These are phyloP conservation scores for Paraleonurus japonicus DNA, from an alignment of 257 asterid species.

Conservation along the genomic window DNA sequence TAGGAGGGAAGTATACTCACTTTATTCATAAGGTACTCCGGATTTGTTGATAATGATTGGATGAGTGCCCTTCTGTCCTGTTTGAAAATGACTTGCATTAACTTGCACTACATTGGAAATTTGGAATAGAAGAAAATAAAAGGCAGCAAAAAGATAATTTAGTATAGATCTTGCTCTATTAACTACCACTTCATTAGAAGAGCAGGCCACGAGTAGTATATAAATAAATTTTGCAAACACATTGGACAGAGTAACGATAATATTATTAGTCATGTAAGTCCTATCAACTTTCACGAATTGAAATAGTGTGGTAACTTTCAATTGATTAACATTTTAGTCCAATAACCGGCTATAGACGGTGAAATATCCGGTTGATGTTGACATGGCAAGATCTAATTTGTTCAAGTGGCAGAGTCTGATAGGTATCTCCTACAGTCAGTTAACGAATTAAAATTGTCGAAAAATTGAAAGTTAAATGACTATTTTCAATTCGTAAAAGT, in stretches of 20 bases:
- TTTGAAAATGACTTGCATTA: constrained; percentile 27
- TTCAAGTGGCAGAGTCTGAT: too few species aligned
- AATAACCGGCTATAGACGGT: too few species aligned
- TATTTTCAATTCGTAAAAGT: too few species aligned
- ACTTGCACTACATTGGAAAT: not conserved
- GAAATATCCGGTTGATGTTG: too few species aligned
- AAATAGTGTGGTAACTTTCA: too few species aligned
- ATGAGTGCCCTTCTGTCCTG: constrained; percentile 89
- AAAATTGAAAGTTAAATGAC: too few species aligned
- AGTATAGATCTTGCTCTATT: not conserved
- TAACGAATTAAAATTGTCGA: too few species aligned
- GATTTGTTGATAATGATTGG: constrained; percentile 86
- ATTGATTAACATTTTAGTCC: too few species aligned
- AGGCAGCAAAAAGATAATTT: not conserved
- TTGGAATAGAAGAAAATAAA: constrained; percentile 10
- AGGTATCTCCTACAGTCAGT: too few species aligned
- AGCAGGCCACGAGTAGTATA: not conserved
- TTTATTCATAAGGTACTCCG: constrained; percentile 84
- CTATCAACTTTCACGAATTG: too few species aligned
- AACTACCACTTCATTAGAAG: not conserved
- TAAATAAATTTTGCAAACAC: not conserved
- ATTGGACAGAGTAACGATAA: not conserved
- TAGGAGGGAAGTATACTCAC: constrained; percentile 34
- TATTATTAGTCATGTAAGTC: too few species aligned
- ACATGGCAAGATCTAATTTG: too few species aligned